Evolutionary conservation across 495 filamentous ascomycete species (phyloP), one percentile per base, ranked within the genome.

Genomic region (Neurospora sp.): DNA sequence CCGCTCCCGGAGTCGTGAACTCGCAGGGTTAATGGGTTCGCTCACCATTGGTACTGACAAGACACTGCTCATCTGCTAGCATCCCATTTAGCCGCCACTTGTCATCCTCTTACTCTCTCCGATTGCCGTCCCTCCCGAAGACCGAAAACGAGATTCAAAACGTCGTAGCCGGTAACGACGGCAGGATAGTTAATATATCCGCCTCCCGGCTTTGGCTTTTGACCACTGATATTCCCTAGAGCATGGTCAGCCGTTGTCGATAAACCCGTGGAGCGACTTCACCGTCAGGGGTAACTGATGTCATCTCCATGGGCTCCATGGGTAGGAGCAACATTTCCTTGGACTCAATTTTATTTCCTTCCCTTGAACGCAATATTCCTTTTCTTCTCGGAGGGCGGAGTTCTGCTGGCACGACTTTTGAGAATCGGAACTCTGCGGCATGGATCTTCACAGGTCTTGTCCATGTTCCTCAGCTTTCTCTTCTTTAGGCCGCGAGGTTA

Each of bases 361-460:
- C 22, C 22, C 22, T 22, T 22, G 22, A 22, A 22, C 22, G 22
- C 22, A 22, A 22, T 22, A 22, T 22, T 22, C 22, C 22, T 27
- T 12, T 18, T 2, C 10, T 27, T 9, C 3, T 20, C 14, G 0
- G 4, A 6, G 20, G 1, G 6, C 10, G 1, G 1, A 2, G 10
- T 27, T 53, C 20, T 27, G 10, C 14, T 27, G 14, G 10, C 46
- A 22, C 3, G 6, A 3, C 0, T 53, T 4, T 48, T 3, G n/a
- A 48, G 44, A 3, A 0, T 11, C n/a, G n/a, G 0, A 5, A 3
- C 44, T 48, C 1, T 11, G 3, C 1, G n/a, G 9, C n/a, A 9
- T 4, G n/a, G 44, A 48, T 0, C 44, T 48, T 48, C 12, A 9
- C n/a, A 48, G 0, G n/a, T 11, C n/a, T 48, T 53, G 46, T 22